Conservation (phyloP, 768 basidiomycete genomes). For the Pulveroboletus sp. region DNA sequence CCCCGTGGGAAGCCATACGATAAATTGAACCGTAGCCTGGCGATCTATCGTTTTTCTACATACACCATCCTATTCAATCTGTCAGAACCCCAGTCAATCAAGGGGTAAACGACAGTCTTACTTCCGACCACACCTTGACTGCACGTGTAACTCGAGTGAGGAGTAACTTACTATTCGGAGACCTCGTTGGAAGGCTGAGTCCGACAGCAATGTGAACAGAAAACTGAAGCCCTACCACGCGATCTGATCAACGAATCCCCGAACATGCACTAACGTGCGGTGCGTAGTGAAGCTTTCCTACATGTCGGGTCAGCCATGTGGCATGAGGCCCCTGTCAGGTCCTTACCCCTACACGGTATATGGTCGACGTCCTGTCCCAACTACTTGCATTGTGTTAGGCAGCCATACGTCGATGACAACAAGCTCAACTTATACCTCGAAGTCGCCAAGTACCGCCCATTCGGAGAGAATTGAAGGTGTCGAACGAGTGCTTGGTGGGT, state of each 20-base stretch:
- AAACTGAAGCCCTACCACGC: conserved; percentile 36
- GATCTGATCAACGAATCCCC: conserved; percentile 51
- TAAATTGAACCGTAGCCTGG: conserved; percentile 40
- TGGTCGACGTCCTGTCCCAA: conserved; percentile 33
- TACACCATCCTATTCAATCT: conserved; percentile 40
- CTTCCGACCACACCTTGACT: conserved; percentile 51
- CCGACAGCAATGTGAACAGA: background rate
- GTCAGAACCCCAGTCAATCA: conserved; percentile 1
- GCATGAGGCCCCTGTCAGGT: background rate
- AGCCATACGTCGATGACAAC: background rate
- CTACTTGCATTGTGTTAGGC: conserved; percentile 22
- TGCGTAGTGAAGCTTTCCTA: conserved; percentile 43
- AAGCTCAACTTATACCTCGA: conserved; percentile 39
- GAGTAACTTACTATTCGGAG: conserved; percentile 41
- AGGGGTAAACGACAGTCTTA: conserved; percentile 16
- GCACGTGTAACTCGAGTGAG: conserved; percentile 45
- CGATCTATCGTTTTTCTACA: conserved; percentile 49
- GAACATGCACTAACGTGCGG: conserved; percentile 46
- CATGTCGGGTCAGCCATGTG: conserved; percentile 10
- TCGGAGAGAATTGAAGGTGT: conserved; percentile 53
- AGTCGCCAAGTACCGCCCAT: conserved; percentile 49
- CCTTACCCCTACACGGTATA: too few relatives aligned
- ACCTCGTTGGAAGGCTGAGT: conserved; percentile 31
- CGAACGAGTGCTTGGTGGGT: conserved; percentile 49
- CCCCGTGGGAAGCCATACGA: conserved; percentile 48